Conservation (phyloP, 2,329 filamentous ascomycete species). For the Dryadomyces quercivorus region DNA sequence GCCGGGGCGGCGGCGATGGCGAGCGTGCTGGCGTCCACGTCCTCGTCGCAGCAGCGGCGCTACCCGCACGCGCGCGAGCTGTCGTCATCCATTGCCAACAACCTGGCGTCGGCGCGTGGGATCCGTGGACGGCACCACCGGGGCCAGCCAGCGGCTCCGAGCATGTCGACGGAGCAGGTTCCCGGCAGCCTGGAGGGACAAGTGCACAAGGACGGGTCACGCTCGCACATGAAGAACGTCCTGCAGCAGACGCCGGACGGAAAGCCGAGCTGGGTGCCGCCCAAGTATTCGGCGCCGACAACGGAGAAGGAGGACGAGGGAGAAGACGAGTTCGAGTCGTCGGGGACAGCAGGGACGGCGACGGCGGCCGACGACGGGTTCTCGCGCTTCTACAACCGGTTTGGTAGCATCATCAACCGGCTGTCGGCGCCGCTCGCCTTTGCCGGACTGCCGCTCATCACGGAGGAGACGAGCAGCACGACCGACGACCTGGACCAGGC, state of each 20-base stretch:
- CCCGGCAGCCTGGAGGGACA: conserved; percentile 55
- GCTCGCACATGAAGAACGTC: conserved; percentile 42
- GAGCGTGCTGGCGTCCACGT: neutral
- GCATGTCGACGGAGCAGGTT: conserved; percentile 61
- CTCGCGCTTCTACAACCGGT: conserved; percentile 81
- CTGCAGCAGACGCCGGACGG: conserved; percentile 33
- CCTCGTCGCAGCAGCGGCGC: conserved; percentile 23
- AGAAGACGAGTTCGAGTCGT: conserved; percentile 14
- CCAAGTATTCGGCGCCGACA: conserved; percentile 24
- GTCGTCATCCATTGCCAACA: conserved; percentile 76
- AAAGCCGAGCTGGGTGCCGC: conserved; percentile 41
- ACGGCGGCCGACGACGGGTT: conserved; percentile 62
- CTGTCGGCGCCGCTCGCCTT: conserved; percentile 87
- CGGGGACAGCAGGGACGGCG: conserved; percentile 14
- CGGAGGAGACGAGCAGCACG: conserved; percentile 28
- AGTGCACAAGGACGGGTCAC: conserved; percentile 36
- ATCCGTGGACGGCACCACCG: conserved; percentile 52
- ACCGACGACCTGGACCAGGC: neutral
- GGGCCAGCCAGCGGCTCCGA: conserved; percentile 57
- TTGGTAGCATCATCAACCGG: conserved; percentile 77
- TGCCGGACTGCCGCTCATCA: conserved; percentile 70
- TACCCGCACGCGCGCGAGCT: conserved; percentile 53
- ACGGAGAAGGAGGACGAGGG: conserved; percentile 16
- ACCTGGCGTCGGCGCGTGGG: conserved; percentile 73
- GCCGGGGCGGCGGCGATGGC: conserved; percentile 8